Evolutionary conservation across 495 filamentous ascomycete genomes (phyloP).

Genomic region (Tetracladium setigerum): DNA sequence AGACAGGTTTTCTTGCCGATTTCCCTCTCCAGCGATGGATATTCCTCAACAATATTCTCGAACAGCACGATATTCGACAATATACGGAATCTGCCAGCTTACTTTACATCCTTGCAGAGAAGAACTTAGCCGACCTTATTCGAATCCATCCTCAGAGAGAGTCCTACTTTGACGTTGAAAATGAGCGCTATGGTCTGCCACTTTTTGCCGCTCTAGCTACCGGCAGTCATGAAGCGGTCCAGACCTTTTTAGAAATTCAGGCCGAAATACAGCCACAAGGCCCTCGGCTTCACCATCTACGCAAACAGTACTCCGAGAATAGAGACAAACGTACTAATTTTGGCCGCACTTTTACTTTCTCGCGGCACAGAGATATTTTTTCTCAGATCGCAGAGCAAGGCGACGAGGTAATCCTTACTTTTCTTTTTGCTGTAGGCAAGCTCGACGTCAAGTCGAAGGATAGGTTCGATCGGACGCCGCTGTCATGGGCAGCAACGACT

Average conservation of each 20-base stretch:
- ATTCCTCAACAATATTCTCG: slow-evolving; percentile 29
- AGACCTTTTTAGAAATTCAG: slow-evolving; percentile 15
- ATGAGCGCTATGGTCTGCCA: slow-evolving; percentile 32
- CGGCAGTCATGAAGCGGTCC: slow-evolving; percentile 18
- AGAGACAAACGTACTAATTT: slow-evolving; percentile 2
- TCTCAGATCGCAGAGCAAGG: slow-evolving; percentile 11
- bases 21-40: slow-evolving; percentile 33
- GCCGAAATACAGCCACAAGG: slow-evolving; percentile 1
- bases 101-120: slow-evolving; percentile 40
- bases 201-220: slow-evolving; percentile 36
- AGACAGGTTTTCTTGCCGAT: slow-evolving; percentile 28
- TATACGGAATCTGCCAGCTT: slow-evolving; percentile 30
- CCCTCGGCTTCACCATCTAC: slow-evolving; percentile 6
- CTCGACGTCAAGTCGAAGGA: slow-evolving; percentile 2
- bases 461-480: slow-evolving; percentile 8
- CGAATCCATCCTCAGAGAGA: slow-evolving; percentile 10
- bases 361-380: background rate
- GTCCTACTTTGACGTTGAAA: slow-evolving; percentile 22
- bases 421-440: slow-evolving; percentile 6
- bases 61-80: slow-evolving; percentile 20
- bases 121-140: slow-evolving; percentile 32
- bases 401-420: slow-evolving; percentile 9
- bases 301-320: slow-evolving; percentile 13
- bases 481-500: slow-evolving; percentile 8
- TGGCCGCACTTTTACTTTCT: slow-evolving; percentile 11